Evolutionary conservation across 1,284 basidiomycete species (phyloP).

Genomic region (Porogramme epimiltina): DNA sequence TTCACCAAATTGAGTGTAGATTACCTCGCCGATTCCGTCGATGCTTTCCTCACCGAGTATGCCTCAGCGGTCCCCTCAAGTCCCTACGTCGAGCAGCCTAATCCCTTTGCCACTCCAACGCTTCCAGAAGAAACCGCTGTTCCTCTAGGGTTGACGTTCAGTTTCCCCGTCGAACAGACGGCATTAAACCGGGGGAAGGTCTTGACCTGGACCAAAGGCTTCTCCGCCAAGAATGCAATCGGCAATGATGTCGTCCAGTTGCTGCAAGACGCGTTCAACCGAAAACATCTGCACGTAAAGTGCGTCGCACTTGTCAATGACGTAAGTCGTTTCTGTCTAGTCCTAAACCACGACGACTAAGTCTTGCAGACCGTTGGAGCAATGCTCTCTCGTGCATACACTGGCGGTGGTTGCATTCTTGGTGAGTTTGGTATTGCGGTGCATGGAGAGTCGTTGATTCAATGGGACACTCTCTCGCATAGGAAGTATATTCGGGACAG

Average conservation of each 20-base stretch:
- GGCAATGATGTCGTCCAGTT: conserved; percentile 92
- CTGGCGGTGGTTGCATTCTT: conserved; percentile 84
- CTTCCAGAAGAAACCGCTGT: conserved; percentile 36
- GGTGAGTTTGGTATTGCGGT: conserved; percentile 40
- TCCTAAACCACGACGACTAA: background rate
- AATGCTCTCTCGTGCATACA: conserved; percentile 90
- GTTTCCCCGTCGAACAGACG: conserved; percentile 97
- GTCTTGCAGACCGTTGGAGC: conserved; percentile 86
- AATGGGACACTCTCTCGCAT: conserved; percentile 11
- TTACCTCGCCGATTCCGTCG: conserved; percentile 96
- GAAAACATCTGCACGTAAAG: conserved; percentile 92
- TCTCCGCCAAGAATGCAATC: conserved; percentile 87
- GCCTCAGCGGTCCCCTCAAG: conserved; percentile 35
- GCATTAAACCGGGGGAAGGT: conserved; percentile 89
- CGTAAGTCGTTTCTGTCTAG: conserved; percentile 48
- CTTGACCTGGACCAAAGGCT: conserved; percentile 97
- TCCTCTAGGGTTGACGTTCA: conserved; percentile 92
- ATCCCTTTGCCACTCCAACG: conserved; percentile 21
- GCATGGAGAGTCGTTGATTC: background rate
- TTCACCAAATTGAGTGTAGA: conserved; percentile 46
- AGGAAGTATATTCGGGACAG: conserved; percentile 92
- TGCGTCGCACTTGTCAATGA: conserved; percentile 97
- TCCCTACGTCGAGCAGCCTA: conserved; percentile 27
- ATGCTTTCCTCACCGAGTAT: conserved; percentile 84
- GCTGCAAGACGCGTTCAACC: conserved; percentile 91